Conservation (phyloP, 768 basidiomycete species). For the Amanita jacksonii region DNA sequence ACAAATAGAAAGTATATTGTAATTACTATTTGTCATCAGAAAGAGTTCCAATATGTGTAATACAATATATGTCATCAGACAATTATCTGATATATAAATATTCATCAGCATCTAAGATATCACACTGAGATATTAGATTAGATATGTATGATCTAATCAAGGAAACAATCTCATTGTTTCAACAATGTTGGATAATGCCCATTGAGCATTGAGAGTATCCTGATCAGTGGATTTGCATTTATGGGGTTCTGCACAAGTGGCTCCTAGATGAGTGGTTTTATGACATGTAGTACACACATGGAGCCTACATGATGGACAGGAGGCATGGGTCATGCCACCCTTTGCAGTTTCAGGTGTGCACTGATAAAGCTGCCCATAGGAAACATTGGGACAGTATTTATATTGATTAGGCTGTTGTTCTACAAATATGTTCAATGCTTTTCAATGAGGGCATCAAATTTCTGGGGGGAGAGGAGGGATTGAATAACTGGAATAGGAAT, state of each 20-base stretch:
- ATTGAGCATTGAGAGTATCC: background rate
- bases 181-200: constrained; percentile 12
- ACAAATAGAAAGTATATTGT: no score
- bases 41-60: no score
- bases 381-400: background rate
- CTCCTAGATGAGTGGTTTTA: constrained; percentile 38
- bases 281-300: constrained; percentile 42
- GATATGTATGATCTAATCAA: no score
- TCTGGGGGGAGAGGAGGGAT: background rate
- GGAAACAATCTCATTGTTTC: no score
- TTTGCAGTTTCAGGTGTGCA: background rate
- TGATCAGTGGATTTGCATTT: background rate
- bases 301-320: constrained; percentile 38
- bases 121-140: no score
- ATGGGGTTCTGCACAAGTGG: constrained; percentile 17
- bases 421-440: background rate
- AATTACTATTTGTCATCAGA: no score
- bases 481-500: constrained; percentile 3
- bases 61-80: no score
- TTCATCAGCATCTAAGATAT: no score
- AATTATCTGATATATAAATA: no score
- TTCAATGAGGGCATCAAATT: constrained; percentile 2
- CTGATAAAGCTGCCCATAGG: constrained; percentile 4
- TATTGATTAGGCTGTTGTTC: constrained; percentile 1
- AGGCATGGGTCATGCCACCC: constrained; percentile 27